Base-by-base conservation (phyloP, 441 rosid species). In the Daphne laureola region DNA sequence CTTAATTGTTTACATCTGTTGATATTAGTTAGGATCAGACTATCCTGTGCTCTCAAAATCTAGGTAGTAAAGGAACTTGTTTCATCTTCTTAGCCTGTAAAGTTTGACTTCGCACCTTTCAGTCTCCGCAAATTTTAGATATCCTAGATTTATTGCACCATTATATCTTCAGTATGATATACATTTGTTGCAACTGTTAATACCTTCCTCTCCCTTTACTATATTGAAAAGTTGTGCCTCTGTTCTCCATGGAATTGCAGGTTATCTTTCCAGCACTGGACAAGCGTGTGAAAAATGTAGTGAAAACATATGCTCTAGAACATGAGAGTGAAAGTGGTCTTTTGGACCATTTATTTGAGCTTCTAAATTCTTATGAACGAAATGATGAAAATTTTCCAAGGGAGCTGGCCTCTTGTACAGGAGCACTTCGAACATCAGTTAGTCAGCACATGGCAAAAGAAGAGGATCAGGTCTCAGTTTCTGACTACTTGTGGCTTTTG, bases 401-500 rank as follows among this genome's bases (percentile, higher is more conserved):
- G 64, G 73, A 74, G 59, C 64, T 77, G 53, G 82, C 75, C 56
- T 71, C 82, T 47, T 62, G 72, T 42, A 67, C 77, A 4, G 72
- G 79, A 60, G 77, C 79, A 35, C 77, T 78, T 59, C 79, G 58
- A 56, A 78, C 75, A 56, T 78, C 82, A 53, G 55, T 78, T 46
- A 72, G 66, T 59, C 79, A 78, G 69, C 82, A 78, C 71, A 68
- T 78, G 82, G 68, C 73, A 21, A 78, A 78, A 65, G 82, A 78
- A 64, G 77, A 74, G 67, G 75, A 74, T 50, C 79, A 78, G 79
- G 82, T 78, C 62, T 31, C 25, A 46, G 14, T 61, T 51, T 46
- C 38, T 61, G 16, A 43, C 23, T 56, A 44, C 3, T 16, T 57
- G 49, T 23, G 42, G 53, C 21, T 17, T 48, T 21, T 26, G 12